A percentile compares a stretch with the other conserved stretches of the same genome.
Evolutionary conservation across 2,329 filamentous ascomycete species (phyloP).

Genomic region (Diatrype stigma): DNA sequence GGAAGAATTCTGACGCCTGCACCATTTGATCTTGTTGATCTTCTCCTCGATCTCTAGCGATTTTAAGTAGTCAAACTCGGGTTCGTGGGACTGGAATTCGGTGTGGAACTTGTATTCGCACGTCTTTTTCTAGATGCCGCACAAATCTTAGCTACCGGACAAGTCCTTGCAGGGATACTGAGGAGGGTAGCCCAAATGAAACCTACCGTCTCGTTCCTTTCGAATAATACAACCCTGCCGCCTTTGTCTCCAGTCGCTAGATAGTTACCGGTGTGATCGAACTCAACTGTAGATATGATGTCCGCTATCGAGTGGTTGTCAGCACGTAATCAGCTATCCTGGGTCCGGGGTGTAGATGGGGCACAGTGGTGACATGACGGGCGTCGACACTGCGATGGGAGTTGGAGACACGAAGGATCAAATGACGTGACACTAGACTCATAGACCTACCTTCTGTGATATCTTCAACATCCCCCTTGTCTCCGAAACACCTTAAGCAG

Average conservation of each 20-base stretch:
- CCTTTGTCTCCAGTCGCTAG: conserved; percentile 88
- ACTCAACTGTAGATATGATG: conserved; percentile 88
- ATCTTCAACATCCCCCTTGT: conserved; percentile 98
- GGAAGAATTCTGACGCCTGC: conserved; percentile 93
- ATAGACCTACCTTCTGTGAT: conserved; percentile 79
- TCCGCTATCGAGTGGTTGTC: conserved; percentile 55
- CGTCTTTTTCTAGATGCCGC: conserved; percentile 79
- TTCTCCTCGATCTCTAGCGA: conserved; percentile 99
- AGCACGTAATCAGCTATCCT: conserved; percentile 10
- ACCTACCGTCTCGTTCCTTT: conserved; percentile 91
- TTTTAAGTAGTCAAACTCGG: conserved; percentile 98
- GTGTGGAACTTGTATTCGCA: conserved; percentile 99
- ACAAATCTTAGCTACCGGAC: conserved; percentile 8
- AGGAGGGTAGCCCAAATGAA: not conserved
- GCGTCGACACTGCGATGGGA: not conserved
- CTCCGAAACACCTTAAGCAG: conserved; percentile 81
- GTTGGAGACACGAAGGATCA: not conserved
- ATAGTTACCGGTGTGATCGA: conserved; percentile 87
- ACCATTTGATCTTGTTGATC: conserved; percentile 99
- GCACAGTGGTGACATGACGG: not conserved
- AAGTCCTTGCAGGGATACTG: too few relatives aligned
- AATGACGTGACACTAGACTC: not conserved
- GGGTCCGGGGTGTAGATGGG: not conserved
- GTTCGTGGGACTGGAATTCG: conserved; percentile 98
- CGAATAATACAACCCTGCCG: conserved; percentile 78